Conservation (phyloP, 2,329 filamentous ascomycete species). For the Metarhizium humberi region DNA sequence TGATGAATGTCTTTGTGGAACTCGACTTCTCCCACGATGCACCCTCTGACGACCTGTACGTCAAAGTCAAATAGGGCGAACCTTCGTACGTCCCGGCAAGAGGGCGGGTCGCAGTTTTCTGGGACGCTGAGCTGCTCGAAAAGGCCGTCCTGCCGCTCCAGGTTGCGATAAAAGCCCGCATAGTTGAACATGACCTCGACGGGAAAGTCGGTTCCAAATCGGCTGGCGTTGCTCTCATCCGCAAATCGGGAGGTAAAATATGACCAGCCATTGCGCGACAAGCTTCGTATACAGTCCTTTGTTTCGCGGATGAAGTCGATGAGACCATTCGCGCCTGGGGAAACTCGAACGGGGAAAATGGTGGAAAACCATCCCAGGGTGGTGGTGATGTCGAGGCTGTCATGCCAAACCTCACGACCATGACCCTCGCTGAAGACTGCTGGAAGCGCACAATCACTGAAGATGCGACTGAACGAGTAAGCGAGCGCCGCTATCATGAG, state of each 20-base stretch:
- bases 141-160: slow-evolving; percentile 23
- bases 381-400: slow-evolving; percentile 21
- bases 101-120: background rate
- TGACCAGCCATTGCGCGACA: slow-evolving; percentile 24
- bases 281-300: slow-evolving; percentile 20
- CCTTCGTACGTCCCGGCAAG: background rate
- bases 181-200: slow-evolving; percentile 40
- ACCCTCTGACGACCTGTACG: slow-evolving; percentile 1
- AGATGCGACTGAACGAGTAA: background rate
- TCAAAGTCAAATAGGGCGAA: slow-evolving; percentile 7
- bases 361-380: slow-evolving; percentile 38
- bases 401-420: slow-evolving; percentile 23
- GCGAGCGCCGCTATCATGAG: background rate
- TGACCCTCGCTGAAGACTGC: slow-evolving; percentile 22
- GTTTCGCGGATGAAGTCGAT: slow-evolving; percentile 7
- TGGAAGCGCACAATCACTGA: background rate
- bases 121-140: background rate
- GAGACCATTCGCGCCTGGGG: background rate
- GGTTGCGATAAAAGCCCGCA: slow-evolving; percentile 29
- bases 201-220: background rate
- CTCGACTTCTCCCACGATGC: slow-evolving; percentile 2
- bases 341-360: slow-evolving; percentile 21
- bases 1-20: slow-evolving; percentile 1
- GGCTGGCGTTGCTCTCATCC: slow-evolving; percentile 21
- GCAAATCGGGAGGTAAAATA: slow-evolving; percentile 28